Evolutionary conservation across 305 asterid species (phyloP), one percentile per base, ranked within the genome.

Genomic region (Fraxinus sp.): DNA sequence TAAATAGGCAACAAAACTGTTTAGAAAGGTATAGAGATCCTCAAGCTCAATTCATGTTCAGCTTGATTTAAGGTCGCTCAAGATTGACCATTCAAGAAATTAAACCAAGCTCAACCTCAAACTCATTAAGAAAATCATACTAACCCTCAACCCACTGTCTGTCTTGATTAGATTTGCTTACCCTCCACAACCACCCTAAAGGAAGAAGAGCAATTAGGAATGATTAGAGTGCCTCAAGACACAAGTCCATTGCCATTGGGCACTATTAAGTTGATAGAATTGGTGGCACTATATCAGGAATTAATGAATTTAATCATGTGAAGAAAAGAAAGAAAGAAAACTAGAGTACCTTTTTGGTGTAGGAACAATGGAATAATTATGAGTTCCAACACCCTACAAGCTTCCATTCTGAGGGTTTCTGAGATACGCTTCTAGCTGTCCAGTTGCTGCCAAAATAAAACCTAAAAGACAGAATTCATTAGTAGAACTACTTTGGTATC

Each of bases 371-470:
- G 39, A 28, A 6, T 26, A 30, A 30, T 68, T 68, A 68, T 13
- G 10, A 28, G 59, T 35, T 75, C 20, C 80, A 11, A 46, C 64
- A 71, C 46, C 37, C 89, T 90, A 92, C 82, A 89, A 72, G 83
- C 89, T 86, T 84, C 98, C 98, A 83, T 94, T 96, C 84, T 82
- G 97, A 83, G 93, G 97, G 83, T 79, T 91, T 78, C 80, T 82
- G 80, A 91, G 90, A 87, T 93, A 87, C 36, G 90, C 86, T 59
- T 81, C 92, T 80, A 96, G 88, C 83, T 90, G 94, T 72, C 97
- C 94, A 20, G 87, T 87, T 52, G 99, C 95, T 32, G 99, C 98
- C 93, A 96, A 85, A 78, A 96, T 86, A 83, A 96, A 92, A 85
- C 99, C 99, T 96, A 85, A 59, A 81, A 82, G 30, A 33, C 3